A percentile compares a stretch with the other conserved stretches of the same genome.
Evolutionary conservation across 257 asterid genomes (phyloP).

Genomic region (Solanum gandarillasii): DNA sequence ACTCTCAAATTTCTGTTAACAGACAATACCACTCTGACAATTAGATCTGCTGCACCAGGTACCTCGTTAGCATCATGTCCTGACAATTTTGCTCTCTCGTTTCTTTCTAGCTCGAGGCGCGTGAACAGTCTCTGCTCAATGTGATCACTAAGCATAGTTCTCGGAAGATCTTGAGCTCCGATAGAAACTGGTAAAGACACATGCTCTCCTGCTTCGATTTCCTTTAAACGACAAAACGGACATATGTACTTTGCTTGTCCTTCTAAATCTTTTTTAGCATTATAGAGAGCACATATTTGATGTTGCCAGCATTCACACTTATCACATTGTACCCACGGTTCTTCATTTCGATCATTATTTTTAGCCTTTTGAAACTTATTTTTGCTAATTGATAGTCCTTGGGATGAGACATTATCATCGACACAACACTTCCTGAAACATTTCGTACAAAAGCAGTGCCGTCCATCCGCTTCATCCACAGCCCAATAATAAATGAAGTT

Average conservation of each 20-base stretch:
- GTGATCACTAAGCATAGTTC: constrained; percentile 59
- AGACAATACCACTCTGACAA: constrained; percentile 55
- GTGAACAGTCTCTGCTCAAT: constrained; percentile 48
- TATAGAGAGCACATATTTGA: constrained; percentile 65
- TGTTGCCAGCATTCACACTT: constrained; percentile 65
- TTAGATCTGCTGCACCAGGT: constrained; percentile 52
- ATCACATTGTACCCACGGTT: constrained; percentile 70
- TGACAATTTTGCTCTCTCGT: constrained; percentile 32
- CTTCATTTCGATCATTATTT: constrained; percentile 24
- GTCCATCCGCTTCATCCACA: constrained; percentile 18
- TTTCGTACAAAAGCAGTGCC: constrained; percentile 26
- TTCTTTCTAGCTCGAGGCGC: constrained; percentile 46
- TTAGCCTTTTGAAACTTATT: constrained; percentile 26
- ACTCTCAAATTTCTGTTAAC: constrained; percentile 41
- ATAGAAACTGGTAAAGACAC: constrained; percentile 15
- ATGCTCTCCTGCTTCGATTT: constrained; percentile 23
- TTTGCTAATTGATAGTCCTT: constrained; percentile 38
- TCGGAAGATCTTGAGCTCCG: constrained; percentile 56
- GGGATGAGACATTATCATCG: constrained; percentile 22
- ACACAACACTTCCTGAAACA: constrained; percentile 37
- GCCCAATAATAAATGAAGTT: constrained; percentile 29
- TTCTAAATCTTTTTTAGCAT: constrained; percentile 31
- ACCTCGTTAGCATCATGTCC: constrained; percentile 39
- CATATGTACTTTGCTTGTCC: constrained; percentile 40
- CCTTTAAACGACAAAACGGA: constrained; percentile 46